Evolutionary conservation across 2,329 filamentous ascomycete species (phyloP).

Genomic region (Paracoccidioides lutzii): DNA sequence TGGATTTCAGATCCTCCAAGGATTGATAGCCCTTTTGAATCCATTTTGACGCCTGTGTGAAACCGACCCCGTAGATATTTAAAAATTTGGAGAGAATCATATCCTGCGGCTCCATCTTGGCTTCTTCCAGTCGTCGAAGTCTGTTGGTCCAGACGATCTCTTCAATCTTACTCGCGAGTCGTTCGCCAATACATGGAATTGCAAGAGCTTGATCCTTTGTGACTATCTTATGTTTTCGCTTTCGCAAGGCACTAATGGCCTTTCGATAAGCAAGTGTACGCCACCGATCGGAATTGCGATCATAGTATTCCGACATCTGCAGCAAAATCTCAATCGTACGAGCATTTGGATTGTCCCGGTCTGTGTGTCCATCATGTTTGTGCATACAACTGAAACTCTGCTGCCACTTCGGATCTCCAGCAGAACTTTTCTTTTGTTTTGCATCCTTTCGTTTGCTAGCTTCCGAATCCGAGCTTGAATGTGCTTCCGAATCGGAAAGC

Average conservation of each 20-base stretch:
- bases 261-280: slow-evolving; percentile 62
- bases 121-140: slow-evolving; percentile 59
- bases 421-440: slow-evolving; percentile 1
- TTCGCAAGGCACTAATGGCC: slow-evolving; percentile 59
- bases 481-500: slow-evolving; percentile 9
- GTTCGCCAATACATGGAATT: slow-evolving; percentile 56
- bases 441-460: slow-evolving; percentile 8
- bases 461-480: slow-evolving; percentile 11
- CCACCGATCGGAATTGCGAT: slow-evolving; percentile 63
- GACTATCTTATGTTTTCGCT: slow-evolving; percentile 49
- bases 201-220: slow-evolving; percentile 56
- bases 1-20: slow-evolving; percentile 53
- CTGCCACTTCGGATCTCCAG: slow-evolving; percentile 19
- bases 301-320: slow-evolving; percentile 68
- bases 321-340: slow-evolving; percentile 64
- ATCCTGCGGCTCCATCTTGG: slow-evolving; percentile 54
- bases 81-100: slow-evolving; percentile 56
- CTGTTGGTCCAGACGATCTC: slow-evolving; percentile 68
- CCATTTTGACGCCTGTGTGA: slow-evolving; percentile 59
- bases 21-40: slow-evolving; percentile 60
- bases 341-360: slow-evolving; percentile 53
- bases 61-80: slow-evolving; percentile 66
- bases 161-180: slow-evolving; percentile 73
- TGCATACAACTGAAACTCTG: slow-evolving; percentile 48
- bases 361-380: slow-evolving; percentile 34